Evolutionary conservation across 805 yeast species (phyloP).

Genomic region (Zygosaccharomyces bisporus): DNA sequence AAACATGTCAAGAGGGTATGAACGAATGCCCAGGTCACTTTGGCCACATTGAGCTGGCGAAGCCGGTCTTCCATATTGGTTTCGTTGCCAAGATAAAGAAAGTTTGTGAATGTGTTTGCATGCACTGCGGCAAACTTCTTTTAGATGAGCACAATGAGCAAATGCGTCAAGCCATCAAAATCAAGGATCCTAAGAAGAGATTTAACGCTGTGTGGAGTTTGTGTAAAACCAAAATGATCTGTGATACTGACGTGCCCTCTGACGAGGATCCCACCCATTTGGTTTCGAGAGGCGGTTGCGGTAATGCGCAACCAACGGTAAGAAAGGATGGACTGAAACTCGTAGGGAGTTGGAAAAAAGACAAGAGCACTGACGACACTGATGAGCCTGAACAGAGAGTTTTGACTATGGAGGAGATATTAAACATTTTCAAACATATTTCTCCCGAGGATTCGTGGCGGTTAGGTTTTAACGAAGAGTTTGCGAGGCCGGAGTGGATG

Average conservation of each 20-base stretch:
- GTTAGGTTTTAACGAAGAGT: conserved; percentile 90
- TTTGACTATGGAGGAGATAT: conserved; percentile 81
- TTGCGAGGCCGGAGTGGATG: conserved; percentile 99
- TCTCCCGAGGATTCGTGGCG: conserved; percentile 74
- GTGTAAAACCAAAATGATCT: conserved; percentile 88
- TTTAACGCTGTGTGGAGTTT: conserved; percentile 95
- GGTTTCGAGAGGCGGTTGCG: conserved; percentile 92
- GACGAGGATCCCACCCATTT: conserved; percentile 55
- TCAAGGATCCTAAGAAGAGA: conserved; percentile 91
- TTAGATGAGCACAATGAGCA: conserved; percentile 68
- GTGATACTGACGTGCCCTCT: conserved; percentile 80
- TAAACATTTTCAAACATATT: conserved; percentile 88
- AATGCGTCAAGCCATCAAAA: conserved; percentile 83
- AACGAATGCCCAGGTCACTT: conserved; percentile 99
- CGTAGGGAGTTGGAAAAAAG: conserved; percentile 98
- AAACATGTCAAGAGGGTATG: conserved; percentile 99
- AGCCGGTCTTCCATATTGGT: conserved; percentile 97
- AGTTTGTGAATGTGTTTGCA: conserved; percentile 93
- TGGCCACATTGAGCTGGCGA: conserved; percentile 97
- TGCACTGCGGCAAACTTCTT: conserved; percentile 95
- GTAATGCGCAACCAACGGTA: conserved; percentile 91
- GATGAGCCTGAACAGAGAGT: conserved; percentile 89
- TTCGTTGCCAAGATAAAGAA: conserved; percentile 91
- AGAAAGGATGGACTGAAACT: conserved; percentile 94
- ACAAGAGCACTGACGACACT: conserved; percentile 70